Evolutionary conservation across 345 rosid genomes (phyloP).

Genomic region (Abelmoschus esculentus): DNA sequence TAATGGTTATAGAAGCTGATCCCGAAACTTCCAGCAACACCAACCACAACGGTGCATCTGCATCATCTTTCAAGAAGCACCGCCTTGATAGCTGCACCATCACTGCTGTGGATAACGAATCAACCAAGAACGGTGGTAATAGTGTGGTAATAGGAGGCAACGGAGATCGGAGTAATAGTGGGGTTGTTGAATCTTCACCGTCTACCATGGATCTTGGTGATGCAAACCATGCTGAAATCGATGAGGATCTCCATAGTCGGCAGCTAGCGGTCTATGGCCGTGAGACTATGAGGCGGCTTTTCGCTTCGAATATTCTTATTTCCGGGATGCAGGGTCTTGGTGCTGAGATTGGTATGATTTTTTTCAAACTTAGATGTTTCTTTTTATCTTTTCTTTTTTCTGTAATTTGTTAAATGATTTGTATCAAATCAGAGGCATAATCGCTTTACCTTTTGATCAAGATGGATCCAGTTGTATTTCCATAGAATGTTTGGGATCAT

Average conservation of each 20-base stretch:
- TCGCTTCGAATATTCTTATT: conserved; percentile 74
- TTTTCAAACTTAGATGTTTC: conserved; percentile 21
- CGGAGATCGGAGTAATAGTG: conserved; percentile 16
- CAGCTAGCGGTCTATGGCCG: conserved; percentile 99
- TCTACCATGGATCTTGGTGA: conserved; percentile 62
- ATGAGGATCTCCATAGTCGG: conserved; percentile 95
- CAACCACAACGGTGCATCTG: conserved; percentile 13
- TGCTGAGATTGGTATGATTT: conserved; percentile 70
- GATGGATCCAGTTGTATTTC: background rate
- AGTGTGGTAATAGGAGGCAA: conserved; percentile 53
- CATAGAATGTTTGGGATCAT: background rate
- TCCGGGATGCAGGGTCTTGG: conserved; percentile 96
- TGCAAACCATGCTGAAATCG: conserved; percentile 58
- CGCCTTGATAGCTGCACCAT: conserved; percentile 22
- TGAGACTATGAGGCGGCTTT: conserved; percentile 92
- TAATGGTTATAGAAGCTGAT: conserved; percentile 40
- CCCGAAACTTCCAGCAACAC: conserved; percentile 17
- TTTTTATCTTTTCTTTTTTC: too few relatives aligned
- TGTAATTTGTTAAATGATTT: too few relatives aligned
- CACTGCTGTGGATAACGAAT: conserved; percentile 21
- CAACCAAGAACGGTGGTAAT: conserved; percentile 28
- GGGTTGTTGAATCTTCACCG: conserved; percentile 13
- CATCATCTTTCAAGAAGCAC: conserved; percentile 53
- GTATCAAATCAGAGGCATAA: conserved; percentile 27
- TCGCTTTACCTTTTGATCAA: conserved; percentile 47